Evolutionary conservation across 169 alveolate genomes (phyloP), one percentile per base, ranked within the genome.

Genomic region (Plasmodium vivax): DNA sequence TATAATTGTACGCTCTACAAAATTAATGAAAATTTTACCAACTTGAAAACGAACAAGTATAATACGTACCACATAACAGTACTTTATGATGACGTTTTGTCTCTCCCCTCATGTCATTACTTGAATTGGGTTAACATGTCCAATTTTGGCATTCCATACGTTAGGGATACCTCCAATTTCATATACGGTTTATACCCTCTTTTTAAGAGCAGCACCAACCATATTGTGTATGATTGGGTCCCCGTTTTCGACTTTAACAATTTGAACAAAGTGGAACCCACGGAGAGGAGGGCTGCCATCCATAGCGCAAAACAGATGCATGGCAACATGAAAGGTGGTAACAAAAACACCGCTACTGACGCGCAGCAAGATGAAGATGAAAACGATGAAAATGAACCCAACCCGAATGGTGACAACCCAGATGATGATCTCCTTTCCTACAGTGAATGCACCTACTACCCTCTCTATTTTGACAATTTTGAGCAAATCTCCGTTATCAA

Each of bases 401-500:
- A 43, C 12, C 56, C n/a, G 27, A 47, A 75, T 36, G 47, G 58
- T 36, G 47, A 79, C 27, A 14, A 32, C 23, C 51, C 34, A n/a
- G 71, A 62, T n/a, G 36, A 85, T 23, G 93, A 85, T 30, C 41
- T 10, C 45, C 43, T 41, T 47, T 3, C 45, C 14, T 16, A 23
- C 34, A 36, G 27, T 19, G 41, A 58, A 6, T 80, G 91, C 23
- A 80, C 32, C 36, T 92, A 92, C 30, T 92, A 92, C 56, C 95
- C 95, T 47, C 68, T 92, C 54, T 92, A 92, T 83, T 92, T 92
- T 82, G 95, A 92, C 75, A 92, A 82, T 38, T 72, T 16, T 32
- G 92, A 92, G 71, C 95, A 92, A 54, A 92, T 92, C 72, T 92
- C 95, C 43, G 95, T 92, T 68, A 92, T 92, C 38, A 92, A 82